These are phyloP conservation scores for Hortiboletus flavorubellus DNA, from an alignment of 768 basidiomycete genomes.

Conservation along the genomic window DNA sequence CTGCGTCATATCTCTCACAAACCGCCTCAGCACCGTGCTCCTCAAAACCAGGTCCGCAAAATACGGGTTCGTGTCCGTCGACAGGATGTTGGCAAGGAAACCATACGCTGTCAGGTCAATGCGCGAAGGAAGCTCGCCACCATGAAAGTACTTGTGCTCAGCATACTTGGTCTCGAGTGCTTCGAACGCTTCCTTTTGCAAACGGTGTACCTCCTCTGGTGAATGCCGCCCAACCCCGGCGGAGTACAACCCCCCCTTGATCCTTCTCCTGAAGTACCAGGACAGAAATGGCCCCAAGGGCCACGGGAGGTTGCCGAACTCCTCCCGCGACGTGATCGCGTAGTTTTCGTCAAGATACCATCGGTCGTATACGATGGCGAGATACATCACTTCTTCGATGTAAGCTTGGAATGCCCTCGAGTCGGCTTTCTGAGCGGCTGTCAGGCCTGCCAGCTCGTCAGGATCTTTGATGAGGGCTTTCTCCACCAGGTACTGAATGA, in stretches of 20 bases:
- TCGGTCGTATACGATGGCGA: conserved; percentile 28
- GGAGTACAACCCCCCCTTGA: conserved; percentile 14
- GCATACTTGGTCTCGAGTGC: conserved; percentile 30
- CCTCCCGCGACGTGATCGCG: conserved; percentile 9
- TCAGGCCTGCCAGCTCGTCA: conserved; percentile 25
- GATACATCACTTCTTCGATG: conserved; percentile 31
- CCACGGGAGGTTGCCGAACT: conserved; percentile 14
- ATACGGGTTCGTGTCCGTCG: conserved; percentile 24
- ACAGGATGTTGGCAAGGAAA: conserved; percentile 31
- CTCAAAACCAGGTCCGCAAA: conserved; percentile 22
- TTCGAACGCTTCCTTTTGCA: conserved; percentile 30
- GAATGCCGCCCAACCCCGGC: conserved; percentile 32
- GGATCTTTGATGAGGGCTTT: conserved; percentile 25
- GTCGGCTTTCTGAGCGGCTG: conserved; percentile 28
- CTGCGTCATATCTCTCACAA: conserved; percentile 24
- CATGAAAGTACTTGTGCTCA: conserved; percentile 26
- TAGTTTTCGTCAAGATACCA: conserved; percentile 31
- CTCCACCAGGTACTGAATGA: conserved; percentile 30
- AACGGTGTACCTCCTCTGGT: conserved; percentile 28
- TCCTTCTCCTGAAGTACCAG: conserved; percentile 23
- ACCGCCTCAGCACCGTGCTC: conserved; percentile 17
- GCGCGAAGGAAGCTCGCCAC: conserved; percentile 22
- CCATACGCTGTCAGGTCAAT: conserved; percentile 30
- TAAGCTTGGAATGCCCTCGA: conserved; percentile 35
- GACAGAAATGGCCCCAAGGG: conserved; percentile 21